A percentile compares a stretch with the other conserved stretches of the same genome.
phyloP scores from a whole-genome alignment of 495 filamentous ascomycete genomes.

The Corynascus novoguineensis region DNA sequence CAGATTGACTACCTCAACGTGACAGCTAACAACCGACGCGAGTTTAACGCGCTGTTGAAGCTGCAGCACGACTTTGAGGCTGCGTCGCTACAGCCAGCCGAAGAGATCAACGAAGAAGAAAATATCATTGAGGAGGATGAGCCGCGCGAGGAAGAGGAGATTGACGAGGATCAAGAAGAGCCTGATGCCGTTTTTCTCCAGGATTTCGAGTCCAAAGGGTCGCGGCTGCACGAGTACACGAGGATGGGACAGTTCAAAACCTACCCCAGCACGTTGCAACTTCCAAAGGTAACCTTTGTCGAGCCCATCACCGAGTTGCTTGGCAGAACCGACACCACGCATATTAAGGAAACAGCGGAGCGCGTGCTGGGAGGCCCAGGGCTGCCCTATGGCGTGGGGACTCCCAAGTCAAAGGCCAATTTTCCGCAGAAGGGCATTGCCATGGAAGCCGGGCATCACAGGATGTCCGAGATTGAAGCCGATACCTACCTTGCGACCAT shows the following conservation, averaged over 20 bases:
- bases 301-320: slow-evolving; percentile 63
- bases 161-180: slow-evolving; percentile 37
- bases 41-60: slow-evolving; percentile 45
- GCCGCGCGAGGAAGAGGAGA: slow-evolving; percentile 28
- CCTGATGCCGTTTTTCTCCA: slow-evolving; percentile 31
- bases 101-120: slow-evolving; percentile 48
- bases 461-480: slow-evolving; percentile 81
- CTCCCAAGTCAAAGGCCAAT: slow-evolving; percentile 28
- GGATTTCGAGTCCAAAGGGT: slow-evolving; percentile 11
- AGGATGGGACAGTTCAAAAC: slow-evolving; percentile 58
- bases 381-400: slow-evolving; percentile 62
- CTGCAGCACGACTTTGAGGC: slow-evolving; percentile 49
- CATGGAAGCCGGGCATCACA: slow-evolving; percentile 61
- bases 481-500: slow-evolving; percentile 74
- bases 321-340: slow-evolving; percentile 59
- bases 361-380: slow-evolving; percentile 66
- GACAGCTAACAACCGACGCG: slow-evolving; percentile 44
- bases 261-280: slow-evolving; percentile 60
- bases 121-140: slow-evolving; percentile 38
- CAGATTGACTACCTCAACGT: slow-evolving; percentile 38
- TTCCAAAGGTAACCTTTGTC: slow-evolving; percentile 61
- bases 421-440: slow-evolving; percentile 62
- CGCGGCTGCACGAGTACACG: slow-evolving; percentile 62
- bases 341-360: slow-evolving; percentile 64
- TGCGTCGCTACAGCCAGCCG: slow-evolving; percentile 41